These are phyloP conservation scores for Collybia sordida DNA, from an alignment of 768 basidiomycete species.

Conservation along the genomic window DNA sequence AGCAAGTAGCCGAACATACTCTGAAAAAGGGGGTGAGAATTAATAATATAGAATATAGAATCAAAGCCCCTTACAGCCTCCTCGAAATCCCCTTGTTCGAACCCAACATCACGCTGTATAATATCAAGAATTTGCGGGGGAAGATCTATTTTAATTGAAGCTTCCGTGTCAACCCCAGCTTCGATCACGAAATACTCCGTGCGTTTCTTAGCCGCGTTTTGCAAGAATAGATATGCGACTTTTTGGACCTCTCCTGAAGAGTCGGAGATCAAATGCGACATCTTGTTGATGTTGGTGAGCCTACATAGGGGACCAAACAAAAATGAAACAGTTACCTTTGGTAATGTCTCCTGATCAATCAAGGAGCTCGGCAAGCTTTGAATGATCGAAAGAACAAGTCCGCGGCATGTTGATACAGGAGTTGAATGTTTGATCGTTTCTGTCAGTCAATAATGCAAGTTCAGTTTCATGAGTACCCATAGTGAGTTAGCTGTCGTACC, in stretches of 20 bases:
- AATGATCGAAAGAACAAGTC: conserved; percentile 66
- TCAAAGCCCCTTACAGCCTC: conserved; percentile 20
- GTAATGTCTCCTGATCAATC: conserved; percentile 61
- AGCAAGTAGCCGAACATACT: conserved; percentile 70
- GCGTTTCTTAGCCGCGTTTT: conserved; percentile 64
- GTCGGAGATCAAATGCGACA: conserved; percentile 80
- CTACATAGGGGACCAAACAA: neutral
- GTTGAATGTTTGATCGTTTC: conserved; percentile 36
- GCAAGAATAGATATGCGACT: conserved; percentile 74
- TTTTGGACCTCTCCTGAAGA: conserved; percentile 63
- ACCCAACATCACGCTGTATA: conserved; percentile 44
- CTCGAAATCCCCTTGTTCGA: conserved; percentile 18
- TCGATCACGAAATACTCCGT: conserved; percentile 89
- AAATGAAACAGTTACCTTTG: conserved; percentile 44
- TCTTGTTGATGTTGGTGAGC: conserved; percentile 39
- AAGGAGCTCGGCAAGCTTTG: conserved; percentile 64
- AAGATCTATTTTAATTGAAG: conserved; percentile 48
- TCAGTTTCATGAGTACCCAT: neutral
- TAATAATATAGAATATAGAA: neutral
- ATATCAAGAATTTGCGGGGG: conserved; percentile 69
- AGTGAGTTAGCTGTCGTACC: conserved; percentile 32
- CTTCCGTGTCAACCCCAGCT: conserved; percentile 75
- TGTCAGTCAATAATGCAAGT: conserved; percentile 3
- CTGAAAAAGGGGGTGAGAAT: conserved; percentile 21
- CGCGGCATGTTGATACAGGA: conserved; percentile 68